Percentiles rank a stretch among this genome's conserved stretches.
Conservation (phyloP, 352 stramenopile genomes). For the Globisporangium recalcitrans region DNA sequence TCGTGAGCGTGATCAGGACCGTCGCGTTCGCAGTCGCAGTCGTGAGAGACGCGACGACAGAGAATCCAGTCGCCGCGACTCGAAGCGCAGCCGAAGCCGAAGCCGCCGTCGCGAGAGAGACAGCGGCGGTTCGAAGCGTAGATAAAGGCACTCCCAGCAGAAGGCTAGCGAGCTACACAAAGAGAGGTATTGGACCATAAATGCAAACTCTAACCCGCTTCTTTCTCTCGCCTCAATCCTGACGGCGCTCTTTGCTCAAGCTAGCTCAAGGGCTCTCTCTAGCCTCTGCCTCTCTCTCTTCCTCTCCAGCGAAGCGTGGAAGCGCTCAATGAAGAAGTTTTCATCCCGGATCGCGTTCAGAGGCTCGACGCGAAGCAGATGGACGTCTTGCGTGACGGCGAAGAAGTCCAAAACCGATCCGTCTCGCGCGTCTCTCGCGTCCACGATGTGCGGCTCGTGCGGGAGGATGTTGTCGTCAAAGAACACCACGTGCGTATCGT, state of each 20-base stretch:
- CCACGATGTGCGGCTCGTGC: constrained; percentile 69
- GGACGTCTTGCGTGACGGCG: constrained; percentile 25
- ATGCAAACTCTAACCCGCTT: not conserved
- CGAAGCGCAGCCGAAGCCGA: constrained; percentile 22
- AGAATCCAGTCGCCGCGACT: constrained; percentile 7
- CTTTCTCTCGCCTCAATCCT: not conserved
- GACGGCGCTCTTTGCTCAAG: not conserved
- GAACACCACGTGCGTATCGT: constrained; percentile 46
- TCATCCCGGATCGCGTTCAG: constrained; percentile 51
- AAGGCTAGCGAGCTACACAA: not conserved
- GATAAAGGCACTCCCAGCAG: not conserved
- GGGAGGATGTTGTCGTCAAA: constrained; percentile 81
- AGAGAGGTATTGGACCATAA: not conserved
- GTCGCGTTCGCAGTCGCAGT: constrained; percentile 15
- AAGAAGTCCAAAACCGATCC: constrained; percentile 29
- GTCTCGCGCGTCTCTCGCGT: constrained; percentile 34
- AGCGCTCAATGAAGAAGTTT: constrained; percentile 51
- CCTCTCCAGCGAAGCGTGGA: constrained; percentile 22
- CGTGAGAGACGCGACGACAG: constrained; percentile 13
- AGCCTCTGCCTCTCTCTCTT: constrained; percentile 5
- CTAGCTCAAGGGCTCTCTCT: not conserved
- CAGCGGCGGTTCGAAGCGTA: constrained; percentile 10
- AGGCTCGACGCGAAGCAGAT: constrained; percentile 63
- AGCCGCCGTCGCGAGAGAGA: constrained; percentile 6
- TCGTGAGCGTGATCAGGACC: constrained; percentile 3